phyloP scores from a whole-genome alignment of 352 stramenopile genomes.

The Hyaloperonospora arabidopsidis region DNA sequence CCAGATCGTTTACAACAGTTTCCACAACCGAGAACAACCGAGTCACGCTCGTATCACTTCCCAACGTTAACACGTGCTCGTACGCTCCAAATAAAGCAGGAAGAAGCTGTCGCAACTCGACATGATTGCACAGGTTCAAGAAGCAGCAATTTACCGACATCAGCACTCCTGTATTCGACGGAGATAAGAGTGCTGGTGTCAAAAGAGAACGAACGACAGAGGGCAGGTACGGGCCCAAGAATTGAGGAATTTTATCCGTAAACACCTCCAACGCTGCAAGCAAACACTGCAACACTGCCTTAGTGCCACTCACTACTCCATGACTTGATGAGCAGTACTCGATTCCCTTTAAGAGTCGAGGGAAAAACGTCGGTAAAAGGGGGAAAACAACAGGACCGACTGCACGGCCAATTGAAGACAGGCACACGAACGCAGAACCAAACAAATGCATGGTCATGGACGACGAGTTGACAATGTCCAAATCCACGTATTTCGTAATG shows the following conservation, averaged over 20 bases:
- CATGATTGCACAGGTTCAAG: conserved; percentile 55
- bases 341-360: conserved; percentile 56
- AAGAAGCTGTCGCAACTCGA: conserved; percentile 70
- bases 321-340: conserved; percentile 35
- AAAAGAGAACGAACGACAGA: conserved; percentile 56
- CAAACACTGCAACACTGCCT: conserved; percentile 68
- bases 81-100: conserved; percentile 61
- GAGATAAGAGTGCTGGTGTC: conserved; percentile 38
- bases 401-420: conserved; percentile 66
- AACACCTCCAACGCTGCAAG: conserved; percentile 72
- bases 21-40: conserved; percentile 68
- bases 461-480: conserved; percentile 39
- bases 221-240: conserved; percentile 69
- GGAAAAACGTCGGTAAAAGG: conserved; percentile 79
- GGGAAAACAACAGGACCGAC: conserved; percentile 70
- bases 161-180: conserved; percentile 29
- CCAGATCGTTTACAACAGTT: conserved; percentile 49
- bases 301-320: conserved; percentile 20
- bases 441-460: conserved; percentile 65
- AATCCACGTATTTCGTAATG: conserved; percentile 64
- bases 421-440: conserved; percentile 71
- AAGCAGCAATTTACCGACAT: conserved; percentile 62
- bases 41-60: conserved; percentile 48
- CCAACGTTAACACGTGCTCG: conserved; percentile 43
- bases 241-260: conserved; percentile 76